These are phyloP conservation scores for Colletotrichum paranaense DNA, from an alignment of 2,329 filamentous ascomycete species.

Conservation along the genomic window DNA sequence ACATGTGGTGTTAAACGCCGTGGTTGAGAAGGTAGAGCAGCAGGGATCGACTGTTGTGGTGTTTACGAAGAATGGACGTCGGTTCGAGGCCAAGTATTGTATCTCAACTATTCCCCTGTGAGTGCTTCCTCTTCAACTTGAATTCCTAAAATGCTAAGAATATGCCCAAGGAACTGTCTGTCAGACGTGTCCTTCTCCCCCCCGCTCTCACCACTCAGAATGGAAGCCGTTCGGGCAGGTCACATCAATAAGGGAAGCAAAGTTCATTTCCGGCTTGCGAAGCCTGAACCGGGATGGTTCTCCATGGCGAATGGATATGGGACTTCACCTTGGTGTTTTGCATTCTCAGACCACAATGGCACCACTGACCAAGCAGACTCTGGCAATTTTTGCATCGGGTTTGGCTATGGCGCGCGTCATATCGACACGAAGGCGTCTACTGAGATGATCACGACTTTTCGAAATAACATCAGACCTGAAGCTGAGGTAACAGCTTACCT, in stretches of 20 bases:
- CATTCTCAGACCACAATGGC: not conserved
- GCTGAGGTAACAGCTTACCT: not conserved
- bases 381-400: not conserved
- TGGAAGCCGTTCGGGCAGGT: not conserved
- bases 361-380: not conserved
- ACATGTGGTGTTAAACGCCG: not conserved
- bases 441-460: not conserved
- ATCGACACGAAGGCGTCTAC: not conserved
- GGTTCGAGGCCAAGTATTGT: not conserved
- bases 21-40: not conserved
- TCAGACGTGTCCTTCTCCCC: not conserved
- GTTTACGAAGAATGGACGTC: not conserved
- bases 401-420: not conserved
- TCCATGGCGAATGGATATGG: not conserved
- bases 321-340: not conserved
- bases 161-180: not conserved
- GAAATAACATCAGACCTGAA: not conserved
- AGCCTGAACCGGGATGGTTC: not conserved
- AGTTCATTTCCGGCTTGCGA: no score
- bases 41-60: not conserved
- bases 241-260: no score
- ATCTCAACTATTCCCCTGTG: not conserved
- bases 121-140: not conserved
- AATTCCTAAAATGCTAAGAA: not conserved
- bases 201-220: not conserved